Evolutionary conservation across 805 yeast genomes (phyloP), one percentile per base, ranked within the genome.

Genomic region (Wickerhamiella bombiphila): DNA sequence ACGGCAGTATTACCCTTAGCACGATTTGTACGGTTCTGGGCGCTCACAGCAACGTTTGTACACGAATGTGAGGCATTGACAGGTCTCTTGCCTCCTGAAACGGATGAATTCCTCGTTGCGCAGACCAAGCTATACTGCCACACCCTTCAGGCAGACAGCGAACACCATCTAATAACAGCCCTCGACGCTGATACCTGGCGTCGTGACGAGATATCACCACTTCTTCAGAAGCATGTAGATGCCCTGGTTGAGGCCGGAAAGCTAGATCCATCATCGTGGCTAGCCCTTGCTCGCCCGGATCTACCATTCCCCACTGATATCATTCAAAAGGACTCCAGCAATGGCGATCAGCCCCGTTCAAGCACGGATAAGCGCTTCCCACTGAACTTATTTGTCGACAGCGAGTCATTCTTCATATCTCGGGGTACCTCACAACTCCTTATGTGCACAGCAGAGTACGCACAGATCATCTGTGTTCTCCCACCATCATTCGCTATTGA

Each of bases 51-150:
- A 0, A 64, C 76, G 17, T 86, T 86, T 53, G 63, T 85, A 30
- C 71, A 70, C 34, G 94, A 83, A 51, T 81, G 94, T 55, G 97
- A 91, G 55, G 65, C 74, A 11, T 69, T 86, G 3, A 74, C 83
- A 3, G 94, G 93, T 0, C 72, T 68, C 40, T 34, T 70, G 5
- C 56, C 68, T 11, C 65, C 72, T 20, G 74, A 72, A n/a, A 59
- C 88, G 21, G 72, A 76, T 37, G 81, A 76, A 40, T 70, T 75
- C 49, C 57, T 85, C 13, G 70, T 67, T n/a, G 65, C 68, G 22
- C 94, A 81, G 44, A 66, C 78, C 3, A 72, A 67, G 42, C 66
- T 69, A 38, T 85, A 72, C 52, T 58, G 72, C 26, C 61, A 62
- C 22, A 61, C 72, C 22, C 68, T 69, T 47, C 85, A 79, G 45